A percentile compares a stretch with the other conserved stretches of the same genome.
These are phyloP conservation scores for Astrothelium subdiscretum DNA, from an alignment of 495 filamentous ascomycete species.

Conservation along the genomic window DNA sequence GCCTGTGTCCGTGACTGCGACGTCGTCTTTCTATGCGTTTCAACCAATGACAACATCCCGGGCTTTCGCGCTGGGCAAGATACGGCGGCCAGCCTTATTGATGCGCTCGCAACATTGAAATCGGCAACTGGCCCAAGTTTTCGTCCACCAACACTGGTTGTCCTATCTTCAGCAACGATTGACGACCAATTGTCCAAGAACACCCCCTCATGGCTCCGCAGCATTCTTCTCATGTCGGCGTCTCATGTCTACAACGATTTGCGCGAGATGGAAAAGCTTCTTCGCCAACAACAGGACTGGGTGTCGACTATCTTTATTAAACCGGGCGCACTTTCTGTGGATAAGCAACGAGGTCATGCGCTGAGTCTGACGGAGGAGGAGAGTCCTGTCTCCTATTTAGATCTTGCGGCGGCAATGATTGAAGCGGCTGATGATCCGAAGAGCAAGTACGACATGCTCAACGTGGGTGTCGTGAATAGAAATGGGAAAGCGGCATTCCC, in stretches of 20 bases:
- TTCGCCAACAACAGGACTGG: conserved; percentile 29
- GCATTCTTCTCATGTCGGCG: conserved; percentile 19
- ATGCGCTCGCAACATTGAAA: conserved; percentile 17
- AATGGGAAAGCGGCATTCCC: conserved; percentile 12
- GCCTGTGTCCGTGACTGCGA: conserved; percentile 22
- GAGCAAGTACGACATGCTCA: conserved; percentile 26
- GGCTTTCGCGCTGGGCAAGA: conserved; percentile 26
- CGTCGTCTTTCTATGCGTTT: conserved; percentile 29
- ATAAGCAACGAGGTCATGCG: conserved; percentile 30
- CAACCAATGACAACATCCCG: conserved; percentile 32
- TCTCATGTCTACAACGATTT: conserved; percentile 33
- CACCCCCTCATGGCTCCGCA: conserved; percentile 17
- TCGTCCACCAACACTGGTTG: conserved; percentile 28
- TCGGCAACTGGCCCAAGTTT: background rate
- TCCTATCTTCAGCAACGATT: conserved; percentile 31
- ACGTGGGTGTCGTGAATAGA: conserved; percentile 29
- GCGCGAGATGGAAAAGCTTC: conserved; percentile 23
- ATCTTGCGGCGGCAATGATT: conserved; percentile 38
- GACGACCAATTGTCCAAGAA: conserved; percentile 24
- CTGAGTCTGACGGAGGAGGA: conserved; percentile 27
- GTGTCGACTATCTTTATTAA: conserved; percentile 33
- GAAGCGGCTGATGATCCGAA: conserved; percentile 32
- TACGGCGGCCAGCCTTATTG: conserved; percentile 23
- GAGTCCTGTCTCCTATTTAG: conserved; percentile 31
- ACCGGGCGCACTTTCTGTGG: conserved; percentile 31